Percentiles rank a stretch among this genome's conserved stretches.
Evolutionary conservation across 2,329 filamentous ascomycete genomes (phyloP).

Genomic region (Seiridium unicorne): DNA sequence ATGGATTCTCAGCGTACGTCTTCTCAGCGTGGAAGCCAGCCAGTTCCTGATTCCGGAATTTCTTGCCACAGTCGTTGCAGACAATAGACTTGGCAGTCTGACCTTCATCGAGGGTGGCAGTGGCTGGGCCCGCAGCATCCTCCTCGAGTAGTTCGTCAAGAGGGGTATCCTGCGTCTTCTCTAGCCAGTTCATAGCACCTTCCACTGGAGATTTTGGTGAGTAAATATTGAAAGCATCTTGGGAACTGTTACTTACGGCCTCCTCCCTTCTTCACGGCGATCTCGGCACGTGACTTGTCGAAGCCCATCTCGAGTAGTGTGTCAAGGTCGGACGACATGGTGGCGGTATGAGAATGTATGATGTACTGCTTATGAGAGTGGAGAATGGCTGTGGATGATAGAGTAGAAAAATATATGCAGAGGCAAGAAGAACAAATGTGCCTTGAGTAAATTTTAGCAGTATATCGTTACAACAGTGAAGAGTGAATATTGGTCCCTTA

Average conservation of each 20-base stretch:
- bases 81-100: conserved; percentile 76
- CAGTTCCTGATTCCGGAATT: conserved; percentile 76
- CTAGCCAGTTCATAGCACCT: conserved; percentile 91
- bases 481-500: neutral
- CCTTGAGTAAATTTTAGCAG: neutral
- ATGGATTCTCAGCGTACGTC: conserved; percentile 50
- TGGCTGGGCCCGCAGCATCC: conserved; percentile 48
- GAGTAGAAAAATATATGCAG: neutral
- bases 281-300: conserved; percentile 74
- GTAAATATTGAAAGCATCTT: neutral
- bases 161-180: conserved; percentile 84
- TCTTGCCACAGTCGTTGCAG: conserved; percentile 94
- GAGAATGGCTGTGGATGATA: neutral
- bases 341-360: conserved; percentile 18
- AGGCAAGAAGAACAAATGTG: neutral
- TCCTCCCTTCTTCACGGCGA: conserved; percentile 82
- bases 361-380: conserved; percentile 3
- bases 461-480: neutral
- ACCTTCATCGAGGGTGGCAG: conserved; percentile 66
- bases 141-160: conserved; percentile 74
- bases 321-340: conserved; percentile 60
- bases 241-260: conserved; percentile 57
- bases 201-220: conserved; percentile 57
- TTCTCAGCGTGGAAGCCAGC: conserved; percentile 91
- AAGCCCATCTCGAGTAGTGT: conserved; percentile 74